Percentiles rank a stretch among this genome's conserved stretches.
Evolutionary conservation across 345 rosid genomes (phyloP).

Genomic region (Eucalyptus pauciflora): DNA sequence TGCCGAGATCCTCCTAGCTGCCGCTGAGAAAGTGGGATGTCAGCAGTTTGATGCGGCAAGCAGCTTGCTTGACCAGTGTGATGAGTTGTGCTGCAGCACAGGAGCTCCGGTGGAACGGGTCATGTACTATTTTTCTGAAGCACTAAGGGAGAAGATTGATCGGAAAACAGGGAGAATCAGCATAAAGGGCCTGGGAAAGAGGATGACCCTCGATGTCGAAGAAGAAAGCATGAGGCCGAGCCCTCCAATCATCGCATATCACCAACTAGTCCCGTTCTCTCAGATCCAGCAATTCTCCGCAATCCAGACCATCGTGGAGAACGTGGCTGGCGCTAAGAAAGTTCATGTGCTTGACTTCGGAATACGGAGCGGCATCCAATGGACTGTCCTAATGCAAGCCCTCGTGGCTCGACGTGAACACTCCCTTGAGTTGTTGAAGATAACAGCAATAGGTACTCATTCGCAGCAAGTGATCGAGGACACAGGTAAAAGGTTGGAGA

Average conservation of each 20-base stretch:
- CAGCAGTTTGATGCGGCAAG: conserved; percentile 5
- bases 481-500: conserved; percentile 1
- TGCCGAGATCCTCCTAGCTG: conserved; percentile 9
- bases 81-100: background rate
- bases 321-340: conserved; percentile 1
- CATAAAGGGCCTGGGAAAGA: background rate
- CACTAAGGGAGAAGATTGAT: conserved; percentile 3
- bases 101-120: conserved; percentile 9
- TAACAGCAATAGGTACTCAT: background rate
- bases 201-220: background rate
- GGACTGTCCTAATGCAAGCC: conserved; percentile 19
- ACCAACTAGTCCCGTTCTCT: conserved; percentile 1
- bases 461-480: background rate
- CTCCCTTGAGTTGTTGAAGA: conserved; percentile 9
- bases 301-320: conserved; percentile 14
- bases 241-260: background rate
- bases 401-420: background rate
- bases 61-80: background rate
- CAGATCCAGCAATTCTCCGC: conserved; percentile 12
- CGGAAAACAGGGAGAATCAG: background rate
- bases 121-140: background rate
- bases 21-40: conserved; percentile 14
- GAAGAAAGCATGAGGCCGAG: background rate
- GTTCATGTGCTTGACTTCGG: conserved; percentile 21
- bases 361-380: conserved; percentile 8